phyloP scores from a whole-genome alignment of 257 asterid species.

The Solanum chilense region DNA sequence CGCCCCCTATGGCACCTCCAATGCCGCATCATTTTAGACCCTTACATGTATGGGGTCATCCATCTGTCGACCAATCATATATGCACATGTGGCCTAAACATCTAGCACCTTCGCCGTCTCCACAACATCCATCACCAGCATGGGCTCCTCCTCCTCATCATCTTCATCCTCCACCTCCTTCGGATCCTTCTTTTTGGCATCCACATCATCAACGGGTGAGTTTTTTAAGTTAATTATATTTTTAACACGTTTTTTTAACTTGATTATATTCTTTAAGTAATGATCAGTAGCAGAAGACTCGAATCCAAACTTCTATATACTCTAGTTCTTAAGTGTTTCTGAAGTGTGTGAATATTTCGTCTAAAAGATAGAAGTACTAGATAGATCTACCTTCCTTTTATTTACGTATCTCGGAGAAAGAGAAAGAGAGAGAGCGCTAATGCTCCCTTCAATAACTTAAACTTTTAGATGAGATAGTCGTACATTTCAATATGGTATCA shows the following conservation, averaged over 20 bases:
- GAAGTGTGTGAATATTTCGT: neutral
- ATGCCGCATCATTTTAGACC: slow-evolving; percentile 65
- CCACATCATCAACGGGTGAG: slow-evolving; percentile 55
- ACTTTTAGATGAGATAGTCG: too few relatives aligned
- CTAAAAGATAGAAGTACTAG: neutral
- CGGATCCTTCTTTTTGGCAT: slow-evolving; percentile 55
- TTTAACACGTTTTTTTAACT: neutral
- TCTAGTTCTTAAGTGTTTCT: neutral
- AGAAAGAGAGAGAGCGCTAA: neutral
- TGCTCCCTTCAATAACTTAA: too few relatives aligned
- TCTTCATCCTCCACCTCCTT: slow-evolving; percentile 19
- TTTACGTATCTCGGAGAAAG: neutral
- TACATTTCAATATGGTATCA: too few relatives aligned
- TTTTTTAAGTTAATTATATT: neutral
- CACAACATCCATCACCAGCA: slow-evolving; percentile 12
- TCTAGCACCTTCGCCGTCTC: slow-evolving; percentile 30
- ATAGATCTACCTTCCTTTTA: neutral
- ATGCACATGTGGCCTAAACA: slow-evolving; percentile 82
- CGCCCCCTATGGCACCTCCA: slow-evolving; percentile 21
- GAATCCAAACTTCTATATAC: too few relatives aligned
- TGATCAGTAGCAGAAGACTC: neutral
- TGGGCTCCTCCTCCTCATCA: slow-evolving; percentile 20
- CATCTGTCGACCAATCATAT: slow-evolving; percentile 66
- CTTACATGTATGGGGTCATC: slow-evolving; percentile 95
- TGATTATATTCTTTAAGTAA: too few relatives aligned